Evolutionary conservation across 495 filamentous ascomycete genomes (phyloP).

Genomic region (Trichoderma gamsii): DNA sequence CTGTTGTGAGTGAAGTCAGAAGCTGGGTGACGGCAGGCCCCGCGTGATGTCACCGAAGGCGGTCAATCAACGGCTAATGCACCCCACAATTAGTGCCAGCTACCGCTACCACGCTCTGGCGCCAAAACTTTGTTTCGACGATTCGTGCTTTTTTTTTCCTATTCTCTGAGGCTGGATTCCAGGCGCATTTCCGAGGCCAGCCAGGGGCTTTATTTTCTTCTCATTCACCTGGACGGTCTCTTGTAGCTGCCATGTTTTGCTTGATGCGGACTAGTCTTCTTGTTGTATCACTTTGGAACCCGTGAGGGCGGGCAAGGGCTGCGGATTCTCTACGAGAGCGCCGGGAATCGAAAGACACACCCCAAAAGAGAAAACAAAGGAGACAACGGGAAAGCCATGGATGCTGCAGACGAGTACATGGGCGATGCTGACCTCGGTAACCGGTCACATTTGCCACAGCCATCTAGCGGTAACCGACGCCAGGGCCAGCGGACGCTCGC

Average conservation of each 20-base stretch:
- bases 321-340: not conserved
- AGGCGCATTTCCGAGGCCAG: not conserved
- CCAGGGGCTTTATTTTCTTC: not conserved
- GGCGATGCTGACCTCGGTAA: not conserved
- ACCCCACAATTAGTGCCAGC: not conserved
- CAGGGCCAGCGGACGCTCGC: constrained; percentile 22
- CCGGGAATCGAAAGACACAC: not conserved
- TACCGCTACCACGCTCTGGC: not conserved
- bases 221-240: not conserved
- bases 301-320: not conserved
- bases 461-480: not conserved
- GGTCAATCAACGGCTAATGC: not conserved
- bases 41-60: constrained; percentile 5
- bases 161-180: not conserved
- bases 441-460: not conserved
- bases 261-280: not conserved
- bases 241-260: not conserved
- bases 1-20: not conserved
- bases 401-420: not conserved
- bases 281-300: not conserved
- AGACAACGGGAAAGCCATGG: not conserved
- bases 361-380: not conserved
- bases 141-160: not conserved
- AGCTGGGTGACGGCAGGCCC: not conserved
- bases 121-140: constrained; percentile 10